Percentiles rank a stretch among this genome's conserved stretches.
phyloP scores from a whole-genome alignment of 225 moss, liverwort and hornwort species.

The Bryum argenteum region DNA sequence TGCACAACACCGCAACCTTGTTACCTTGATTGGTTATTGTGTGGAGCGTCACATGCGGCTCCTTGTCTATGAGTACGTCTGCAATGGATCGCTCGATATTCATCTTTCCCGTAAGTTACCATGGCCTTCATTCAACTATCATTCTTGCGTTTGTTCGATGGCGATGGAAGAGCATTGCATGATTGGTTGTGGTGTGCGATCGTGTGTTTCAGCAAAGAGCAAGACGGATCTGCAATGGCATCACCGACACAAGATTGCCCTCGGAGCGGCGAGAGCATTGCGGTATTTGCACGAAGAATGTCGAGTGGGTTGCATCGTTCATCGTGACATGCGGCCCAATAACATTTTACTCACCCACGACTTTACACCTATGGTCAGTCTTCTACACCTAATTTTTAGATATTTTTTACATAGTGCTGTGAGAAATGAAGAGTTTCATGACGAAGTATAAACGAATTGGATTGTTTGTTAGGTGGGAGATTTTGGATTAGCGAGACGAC shows the following conservation, averaged over 20 bases:
- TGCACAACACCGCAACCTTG: constrained; percentile 76
- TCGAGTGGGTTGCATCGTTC: constrained; percentile 60
- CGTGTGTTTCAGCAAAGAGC: constrained; percentile 29
- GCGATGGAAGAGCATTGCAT: too few relatives aligned
- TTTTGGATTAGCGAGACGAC: constrained; percentile 73
- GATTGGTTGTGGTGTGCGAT: neutral
- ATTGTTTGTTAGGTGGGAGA: constrained; percentile 57
- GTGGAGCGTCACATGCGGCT: constrained; percentile 52
- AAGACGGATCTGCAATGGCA: constrained; percentile 47
- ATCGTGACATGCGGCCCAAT: constrained; percentile 60
- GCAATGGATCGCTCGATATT: constrained; percentile 70
- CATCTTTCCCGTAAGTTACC: constrained; percentile 64
- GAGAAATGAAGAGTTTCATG: too few relatives aligned
- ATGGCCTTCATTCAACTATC: too few relatives aligned
- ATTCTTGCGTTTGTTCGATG: too few relatives aligned
- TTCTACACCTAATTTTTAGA: neutral
- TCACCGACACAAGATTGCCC: constrained; percentile 47
- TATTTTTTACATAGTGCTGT: too few relatives aligned
- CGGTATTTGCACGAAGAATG: constrained; percentile 59
- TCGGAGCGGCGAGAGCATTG: constrained; percentile 50
- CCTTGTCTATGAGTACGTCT: constrained; percentile 77
- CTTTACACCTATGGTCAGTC: constrained; percentile 53
- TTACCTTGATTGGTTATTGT: constrained; percentile 71
- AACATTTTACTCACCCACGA: constrained; percentile 60
- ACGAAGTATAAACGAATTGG: neutral